Percentiles rank a stretch among this genome's conserved stretches.
phyloP scores from a whole-genome alignment of 345 rosid species.

The Chamaenerion angustifolium region DNA sequence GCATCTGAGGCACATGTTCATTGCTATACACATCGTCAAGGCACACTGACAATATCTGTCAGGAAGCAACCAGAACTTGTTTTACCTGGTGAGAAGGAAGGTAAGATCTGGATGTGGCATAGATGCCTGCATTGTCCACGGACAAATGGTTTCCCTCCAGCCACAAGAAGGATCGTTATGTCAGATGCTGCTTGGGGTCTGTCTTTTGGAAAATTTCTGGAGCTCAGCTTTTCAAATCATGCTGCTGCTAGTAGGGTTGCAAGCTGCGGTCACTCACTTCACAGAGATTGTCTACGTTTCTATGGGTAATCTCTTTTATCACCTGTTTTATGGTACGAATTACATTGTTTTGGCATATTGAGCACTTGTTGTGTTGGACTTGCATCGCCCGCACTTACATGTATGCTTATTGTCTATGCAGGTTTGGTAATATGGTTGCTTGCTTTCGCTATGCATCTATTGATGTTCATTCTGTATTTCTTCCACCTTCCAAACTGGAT shows the following conservation, averaged over 20 bases:
- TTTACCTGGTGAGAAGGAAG: constrained; percentile 81
- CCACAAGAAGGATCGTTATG: constrained; percentile 84
- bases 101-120: constrained; percentile 99
- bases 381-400: neutral
- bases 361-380: neutral
- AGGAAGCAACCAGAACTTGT: constrained; percentile 60
- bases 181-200: constrained; percentile 98
- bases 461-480: constrained; percentile 73
- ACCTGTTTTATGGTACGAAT: constrained; percentile 1
- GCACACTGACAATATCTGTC: constrained; percentile 94
- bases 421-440: constrained; percentile 89
- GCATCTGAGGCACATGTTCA: constrained; percentile 97
- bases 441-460: constrained; percentile 93
- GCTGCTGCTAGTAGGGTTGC: constrained; percentile 99
- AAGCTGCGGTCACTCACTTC: constrained; percentile 93
- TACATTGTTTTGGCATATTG: too few species aligned
- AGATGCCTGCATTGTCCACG: constrained; percentile 84
- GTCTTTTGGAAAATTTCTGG: constrained; percentile 94
- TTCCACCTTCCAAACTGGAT: constrained; percentile 74
- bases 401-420: constrained; percentile 16
- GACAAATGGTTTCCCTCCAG: constrained; percentile 69
- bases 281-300: constrained; percentile 98
- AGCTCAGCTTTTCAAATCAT: constrained; percentile 96
- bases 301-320: constrained; percentile 51
- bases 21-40: constrained; percentile 95